phyloP scores from a whole-genome alignment of 164 flowering plant genomes.

The Cinnamomum chago region DNA sequence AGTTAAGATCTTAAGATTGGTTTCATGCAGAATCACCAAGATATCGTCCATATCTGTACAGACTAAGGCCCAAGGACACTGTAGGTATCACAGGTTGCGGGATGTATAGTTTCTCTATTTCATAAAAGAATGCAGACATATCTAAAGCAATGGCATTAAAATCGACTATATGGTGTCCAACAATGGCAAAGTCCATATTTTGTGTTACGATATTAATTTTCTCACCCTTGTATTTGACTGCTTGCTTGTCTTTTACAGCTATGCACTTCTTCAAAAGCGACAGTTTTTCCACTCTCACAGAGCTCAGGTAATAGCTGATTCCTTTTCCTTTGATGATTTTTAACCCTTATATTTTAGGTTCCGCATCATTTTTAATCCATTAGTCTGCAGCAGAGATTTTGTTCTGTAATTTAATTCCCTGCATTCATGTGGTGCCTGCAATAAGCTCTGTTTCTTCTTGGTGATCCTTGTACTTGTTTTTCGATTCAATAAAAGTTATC shows the following conservation, averaged over 20 bases:
- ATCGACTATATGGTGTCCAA: not conserved
- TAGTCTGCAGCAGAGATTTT: not conserved
- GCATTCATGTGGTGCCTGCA: not conserved
- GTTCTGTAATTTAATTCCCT: not conserved
- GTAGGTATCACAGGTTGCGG: not conserved
- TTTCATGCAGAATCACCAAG: not conserved
- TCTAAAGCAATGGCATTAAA: not conserved
- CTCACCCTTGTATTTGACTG: not conserved
- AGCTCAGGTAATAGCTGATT: constrained; percentile 71
- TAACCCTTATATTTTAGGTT: not conserved
- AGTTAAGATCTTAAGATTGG: not conserved
- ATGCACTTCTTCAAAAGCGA: constrained; percentile 67
- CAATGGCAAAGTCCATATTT: not conserved
- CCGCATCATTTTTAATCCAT: not conserved
- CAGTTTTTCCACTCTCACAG: constrained; percentile 97
- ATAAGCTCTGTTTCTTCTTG: not conserved
- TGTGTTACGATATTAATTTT: not conserved
- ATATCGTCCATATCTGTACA: not conserved
- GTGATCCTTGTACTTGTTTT: too few species aligned
- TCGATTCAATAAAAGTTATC: too few species aligned
- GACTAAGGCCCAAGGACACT: not conserved
- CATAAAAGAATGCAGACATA: not conserved
- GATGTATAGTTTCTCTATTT: not conserved
- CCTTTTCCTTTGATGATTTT: not conserved
- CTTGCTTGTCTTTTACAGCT: constrained; percentile 39